Base-by-base conservation (phyloP, 2,329 filamentous ascomycete species). In the Triangularia verruculosa region DNA sequence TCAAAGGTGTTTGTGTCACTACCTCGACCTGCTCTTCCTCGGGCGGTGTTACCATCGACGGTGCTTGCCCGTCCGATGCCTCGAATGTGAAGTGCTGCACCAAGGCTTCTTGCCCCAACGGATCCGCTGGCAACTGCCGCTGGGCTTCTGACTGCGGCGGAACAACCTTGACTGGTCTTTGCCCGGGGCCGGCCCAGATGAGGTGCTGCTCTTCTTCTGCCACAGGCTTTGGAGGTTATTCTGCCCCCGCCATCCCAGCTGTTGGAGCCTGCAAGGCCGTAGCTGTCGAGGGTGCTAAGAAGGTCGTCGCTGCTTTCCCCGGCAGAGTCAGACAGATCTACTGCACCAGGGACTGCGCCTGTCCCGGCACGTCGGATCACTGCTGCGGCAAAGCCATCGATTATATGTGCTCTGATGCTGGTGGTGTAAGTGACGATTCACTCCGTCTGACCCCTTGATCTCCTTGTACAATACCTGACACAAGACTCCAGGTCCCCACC, bases 41-140 rank as follows among this genome's bases (percentile, higher is more conserved):
- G 15, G 78, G 78, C 61, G 79, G 78, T 47, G 75, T 72, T 58
- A 74, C 74, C 62, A 74, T 76, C 64, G 67, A 69, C 28, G 75
- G 76, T 17, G 75, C 72, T 30, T 80, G 79, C 66, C 77, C 78
- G 4, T 67, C 70, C 20, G 77, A 79, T 64, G 65, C 74, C 1
- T 68, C 69, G 62, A 68, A 75, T 70, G 70, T 81, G 59, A 75
- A 76, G 63, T 80, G 78, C 74, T 80, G 78, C 72, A 75, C 73
- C 68, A 80, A 80, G 65, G 64, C 76, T 3, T 59, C 64, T 1
- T 80, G 78, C 66, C 70, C 69, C 51, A 71, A 68, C 61, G 71
- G 72, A 43, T 68, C 66, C 61, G 70, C 73, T 3, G 77, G 76
- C 53, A 76, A 76, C 69, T 79, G 77, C 63, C 73, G 74, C 63